Conservation (phyloP, 345 rosid species). For the Moringa oleifera region DNA sequence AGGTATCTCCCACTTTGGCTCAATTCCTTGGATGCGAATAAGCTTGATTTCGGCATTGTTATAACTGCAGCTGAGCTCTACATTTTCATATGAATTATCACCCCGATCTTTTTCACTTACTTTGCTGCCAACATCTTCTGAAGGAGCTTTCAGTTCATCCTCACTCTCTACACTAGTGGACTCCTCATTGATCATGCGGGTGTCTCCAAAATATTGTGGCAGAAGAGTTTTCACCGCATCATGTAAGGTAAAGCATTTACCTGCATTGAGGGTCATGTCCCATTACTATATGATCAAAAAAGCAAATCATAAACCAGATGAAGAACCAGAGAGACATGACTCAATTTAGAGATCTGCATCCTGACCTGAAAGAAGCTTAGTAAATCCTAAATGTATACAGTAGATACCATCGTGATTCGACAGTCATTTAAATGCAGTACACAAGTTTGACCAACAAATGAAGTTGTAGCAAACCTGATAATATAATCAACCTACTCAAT, state of each 20-base stretch:
- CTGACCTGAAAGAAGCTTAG: background rate
- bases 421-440: too few species aligned
- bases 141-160: conserved; percentile 19
- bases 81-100: conserved; percentile 12
- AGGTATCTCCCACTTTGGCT: conserved; percentile 75
- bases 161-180: conserved; percentile 22
- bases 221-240: conserved; percentile 63
- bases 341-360: background rate
- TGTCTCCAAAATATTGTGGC: conserved; percentile 40
- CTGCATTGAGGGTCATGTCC: conserved; percentile 27
- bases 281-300: background rate
- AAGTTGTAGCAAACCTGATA: too few species aligned
- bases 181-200: conserved; percentile 16
- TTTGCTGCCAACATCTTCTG: conserved; percentile 24
- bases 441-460: too few species aligned
- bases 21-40: conserved; percentile 80
- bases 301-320: background rate
- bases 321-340: background rate
- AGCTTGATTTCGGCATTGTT: conserved; percentile 51
- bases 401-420: too few species aligned
- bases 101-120: conserved; percentile 20
- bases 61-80: conserved; percentile 11
- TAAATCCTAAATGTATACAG: background rate
- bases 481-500: too few species aligned
- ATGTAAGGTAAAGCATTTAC: conserved; percentile 53